phyloP scores from a whole-genome alignment of 805 yeast species.

The Ogataea thermomethanolica region DNA sequence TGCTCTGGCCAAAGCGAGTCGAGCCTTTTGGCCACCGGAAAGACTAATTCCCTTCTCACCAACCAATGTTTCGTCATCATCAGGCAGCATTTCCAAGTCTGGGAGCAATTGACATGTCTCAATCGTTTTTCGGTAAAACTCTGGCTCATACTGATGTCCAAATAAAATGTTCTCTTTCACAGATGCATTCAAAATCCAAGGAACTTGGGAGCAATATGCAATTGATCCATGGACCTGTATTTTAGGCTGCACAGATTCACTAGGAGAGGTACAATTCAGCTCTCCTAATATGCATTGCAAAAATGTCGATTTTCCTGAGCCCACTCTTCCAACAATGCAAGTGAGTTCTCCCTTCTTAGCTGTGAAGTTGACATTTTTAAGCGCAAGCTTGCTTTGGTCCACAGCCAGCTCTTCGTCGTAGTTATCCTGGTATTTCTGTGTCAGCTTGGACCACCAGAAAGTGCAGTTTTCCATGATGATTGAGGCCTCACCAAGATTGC shows the following conservation, averaged over 20 bases:
- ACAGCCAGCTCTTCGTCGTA: slow-evolving; percentile 42
- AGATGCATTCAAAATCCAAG: slow-evolving; percentile 97
- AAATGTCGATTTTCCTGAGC: slow-evolving; percentile 63
- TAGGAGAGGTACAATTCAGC: slow-evolving; percentile 36
- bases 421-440: slow-evolving; percentile 15
- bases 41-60: slow-evolving; percentile 97
- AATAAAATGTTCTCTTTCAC: slow-evolving; percentile 88
- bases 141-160: slow-evolving; percentile 80
- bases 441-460: slow-evolving; percentile 45
- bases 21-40: slow-evolving; percentile 97
- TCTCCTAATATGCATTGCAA: slow-evolving; percentile 55
- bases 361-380: slow-evolving; percentile 44
- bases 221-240: slow-evolving; percentile 39
- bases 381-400: slow-evolving; percentile 38
- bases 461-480: slow-evolving; percentile 47
- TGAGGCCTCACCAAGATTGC: slow-evolving; percentile 31
- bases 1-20: slow-evolving; percentile 91
- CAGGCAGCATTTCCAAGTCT: slow-evolving; percentile 76
- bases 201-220: slow-evolving; percentile 67
- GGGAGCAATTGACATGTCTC: slow-evolving; percentile 83
- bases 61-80: slow-evolving; percentile 88
- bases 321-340: slow-evolving; percentile 66
- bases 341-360: slow-evolving; percentile 53
- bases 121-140: slow-evolving; percentile 74
- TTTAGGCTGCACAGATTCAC: slow-evolving; percentile 26